Base-by-base conservation (phyloP, 2,329 filamentous ascomycete genomes). In the Fusarium compactum region DNA sequence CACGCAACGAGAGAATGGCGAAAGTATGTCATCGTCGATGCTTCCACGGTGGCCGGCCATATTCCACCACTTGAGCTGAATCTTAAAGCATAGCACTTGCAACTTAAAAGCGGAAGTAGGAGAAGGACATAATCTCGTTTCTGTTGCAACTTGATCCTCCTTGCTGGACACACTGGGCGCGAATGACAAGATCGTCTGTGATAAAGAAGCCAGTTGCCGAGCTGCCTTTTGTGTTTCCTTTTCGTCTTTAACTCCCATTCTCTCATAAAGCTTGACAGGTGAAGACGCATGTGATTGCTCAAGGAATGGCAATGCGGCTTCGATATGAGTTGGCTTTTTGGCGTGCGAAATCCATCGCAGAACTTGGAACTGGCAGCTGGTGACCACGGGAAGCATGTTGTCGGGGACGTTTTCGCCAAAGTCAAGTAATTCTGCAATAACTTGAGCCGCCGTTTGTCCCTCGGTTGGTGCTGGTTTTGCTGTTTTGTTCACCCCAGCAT, bases 101-200 rank as follows among this genome's bases (percentile, higher is more conserved):
- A 94, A 77, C 65, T 87, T 85, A 52, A 94, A 85, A 3, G 87
- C 87, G 3, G 82, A 78, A 24, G 84, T 80, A 2, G 92, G 90
- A 3, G 83, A 82, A 6, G 90, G 84, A 64, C 85, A 88, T 10
- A 89, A 78, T 27, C 85, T 83, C 11, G 83, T 79, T 63, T 91
- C 86, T 6, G 80, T 74, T 1, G 89, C 89, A 2, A 83, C 70
- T 6, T 78, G 78, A 73, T 95, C 92, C 43, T 90, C 87, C 12
- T 87, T 85, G 51, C 83, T 82, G 3, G 91, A 89, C n/a, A 91
- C 82, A 72, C 88, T 91, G 2, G 92, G 91, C 29, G 90, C 87
- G 2, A 94, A 79, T 1, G 89, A 86, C 2, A 94, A 81, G 0
- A 94, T 80, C 5, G 85, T 84, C 70, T 92, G 90, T 0, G 90